A percentile compares a stretch with the other conserved stretches of the same genome.
Evolutionary conservation across 352 stramenopile genomes (phyloP).

Genomic region (Thalassiosira sp.): DNA sequence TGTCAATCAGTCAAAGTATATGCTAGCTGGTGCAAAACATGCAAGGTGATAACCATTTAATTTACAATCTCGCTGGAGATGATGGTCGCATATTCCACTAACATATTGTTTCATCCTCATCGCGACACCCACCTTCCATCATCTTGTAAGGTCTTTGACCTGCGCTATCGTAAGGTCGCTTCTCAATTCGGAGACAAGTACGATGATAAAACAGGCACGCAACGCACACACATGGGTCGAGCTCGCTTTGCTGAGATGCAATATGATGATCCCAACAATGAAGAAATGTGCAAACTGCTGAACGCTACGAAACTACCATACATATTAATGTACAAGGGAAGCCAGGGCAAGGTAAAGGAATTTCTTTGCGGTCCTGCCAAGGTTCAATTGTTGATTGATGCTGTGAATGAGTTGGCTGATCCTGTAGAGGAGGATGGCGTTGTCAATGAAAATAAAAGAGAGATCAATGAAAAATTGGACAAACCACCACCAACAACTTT

Average conservation of each 20-base stretch:
- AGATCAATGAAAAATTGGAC: neutral
- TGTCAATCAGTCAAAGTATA: constrained; percentile 44
- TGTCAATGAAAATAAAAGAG: neutral
- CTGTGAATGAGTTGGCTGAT: constrained; percentile 41
- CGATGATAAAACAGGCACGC: neutral
- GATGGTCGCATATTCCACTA: no score
- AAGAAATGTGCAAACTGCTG: constrained; percentile 47
- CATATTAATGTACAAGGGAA: constrained; percentile 52
- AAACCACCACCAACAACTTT: neutral
- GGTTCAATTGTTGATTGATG: constrained; percentile 43
- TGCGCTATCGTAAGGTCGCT: constrained; percentile 49
- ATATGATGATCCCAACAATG: constrained; percentile 47
- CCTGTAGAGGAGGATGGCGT: constrained; percentile 1
- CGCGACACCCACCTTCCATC: no score
- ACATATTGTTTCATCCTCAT: no score
- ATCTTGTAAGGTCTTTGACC: constrained; percentile 46
- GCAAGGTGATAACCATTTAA: no score
- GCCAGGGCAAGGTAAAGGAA: constrained; percentile 33
- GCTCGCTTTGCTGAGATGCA: constrained; percentile 55
- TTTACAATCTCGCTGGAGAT: no score
- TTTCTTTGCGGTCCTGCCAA: constrained; percentile 36
- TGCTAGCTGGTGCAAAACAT: constrained; percentile 54
- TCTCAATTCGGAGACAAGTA: constrained; percentile 35
- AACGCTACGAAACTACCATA: constrained; percentile 50
- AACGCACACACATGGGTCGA: constrained; percentile 2